Base-by-base conservation (phyloP, 306 rosid species). In the Trifolium subterraneum region DNA sequence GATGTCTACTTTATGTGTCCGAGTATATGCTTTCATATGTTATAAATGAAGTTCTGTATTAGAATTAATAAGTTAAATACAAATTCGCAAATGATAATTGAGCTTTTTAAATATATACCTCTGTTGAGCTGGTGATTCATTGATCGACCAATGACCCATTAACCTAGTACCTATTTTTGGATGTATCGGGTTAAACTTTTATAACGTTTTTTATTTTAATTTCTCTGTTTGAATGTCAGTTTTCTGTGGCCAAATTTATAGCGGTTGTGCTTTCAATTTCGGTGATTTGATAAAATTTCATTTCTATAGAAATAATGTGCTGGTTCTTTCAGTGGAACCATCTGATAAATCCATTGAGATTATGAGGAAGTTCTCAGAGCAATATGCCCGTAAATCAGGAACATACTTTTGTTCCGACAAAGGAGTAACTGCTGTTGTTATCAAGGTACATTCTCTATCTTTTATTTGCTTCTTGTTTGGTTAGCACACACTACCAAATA, bases 331-430 rank as follows among this genome's bases (percentile, higher is more conserved):
- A 94, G 99, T 20, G 83, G 97, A 92, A 66, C 99, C 98, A 70
- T 83, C 99, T 3, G 98, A 94, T 25, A 94, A 94, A 82, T 87
- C 96, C 25, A 87, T 94, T 65, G 99, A 94, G 75, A 84, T 94
- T 56, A 94, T 94, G 99, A 88, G 99, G 92, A 94, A 94, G 78
- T 94, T 94, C 85, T 94, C 99, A 0, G 99, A 94, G 88, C 99
- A 94, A 83, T 94, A 94, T 72, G 99, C 99, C 41, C 99, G 99
- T 2, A 94, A 71, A 75, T 92, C 99, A 12, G 98, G 90, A 76
- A 94, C 99, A 27, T 94, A 88, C 81, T 94, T 94, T 75, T 94
- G 99, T 68, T 92, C 79, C 27, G 99, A 94, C 79, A 94, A 94
- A 90, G 96, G 97, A 56, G 99, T 94, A 35, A 94, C 99, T 73